Conservation (phyloP, 2,329 filamentous ascomycete genomes). For the Penicillium brasilianum region DNA sequence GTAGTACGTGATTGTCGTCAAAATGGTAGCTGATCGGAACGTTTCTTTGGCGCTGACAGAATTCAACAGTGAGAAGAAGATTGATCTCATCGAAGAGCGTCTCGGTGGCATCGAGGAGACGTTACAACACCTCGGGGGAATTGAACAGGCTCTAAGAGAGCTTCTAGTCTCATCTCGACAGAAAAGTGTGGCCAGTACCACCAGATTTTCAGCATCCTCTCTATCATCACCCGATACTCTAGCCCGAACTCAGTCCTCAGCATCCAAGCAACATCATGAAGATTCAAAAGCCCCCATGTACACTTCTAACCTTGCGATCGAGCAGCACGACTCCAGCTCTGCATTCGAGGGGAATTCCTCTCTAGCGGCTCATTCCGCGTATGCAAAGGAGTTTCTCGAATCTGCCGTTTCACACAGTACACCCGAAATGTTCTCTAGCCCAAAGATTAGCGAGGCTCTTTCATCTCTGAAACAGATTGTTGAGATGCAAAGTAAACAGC, state of each 20-base stretch:
- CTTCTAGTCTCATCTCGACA: conserved; percentile 24
- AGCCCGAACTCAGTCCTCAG: conserved; percentile 11
- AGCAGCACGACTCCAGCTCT: conserved; percentile 34
- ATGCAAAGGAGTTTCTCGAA: conserved; percentile 52
- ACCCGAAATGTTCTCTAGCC: conserved; percentile 40
- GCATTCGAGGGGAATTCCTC: conserved; percentile 58
- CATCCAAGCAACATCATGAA: conserved; percentile 4
- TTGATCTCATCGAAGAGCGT: conserved; percentile 58
- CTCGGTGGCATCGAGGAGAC: conserved; percentile 53
- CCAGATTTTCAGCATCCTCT: conserved; percentile 10
- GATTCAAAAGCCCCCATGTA: conserved; percentile 20
- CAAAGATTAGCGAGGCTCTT: conserved; percentile 46
- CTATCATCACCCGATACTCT: conserved; percentile 17
- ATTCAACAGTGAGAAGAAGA: conserved; percentile 55
- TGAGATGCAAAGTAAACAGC: conserved; percentile 40
- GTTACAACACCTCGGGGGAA: conserved; percentile 51
- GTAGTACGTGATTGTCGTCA: conserved; percentile 40
- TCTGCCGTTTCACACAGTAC: conserved; percentile 45
- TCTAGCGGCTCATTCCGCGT: conserved; percentile 54
- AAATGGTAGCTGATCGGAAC: background rate
- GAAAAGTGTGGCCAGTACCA: background rate
- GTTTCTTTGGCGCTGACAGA: conserved; percentile 9
- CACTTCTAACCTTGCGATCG: conserved; percentile 32
- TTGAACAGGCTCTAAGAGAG: conserved; percentile 47
- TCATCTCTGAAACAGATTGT: conserved; percentile 47